Base-by-base conservation (phyloP, 2,329 filamentous ascomycete species). In the Fusarium dimerum region DNA sequence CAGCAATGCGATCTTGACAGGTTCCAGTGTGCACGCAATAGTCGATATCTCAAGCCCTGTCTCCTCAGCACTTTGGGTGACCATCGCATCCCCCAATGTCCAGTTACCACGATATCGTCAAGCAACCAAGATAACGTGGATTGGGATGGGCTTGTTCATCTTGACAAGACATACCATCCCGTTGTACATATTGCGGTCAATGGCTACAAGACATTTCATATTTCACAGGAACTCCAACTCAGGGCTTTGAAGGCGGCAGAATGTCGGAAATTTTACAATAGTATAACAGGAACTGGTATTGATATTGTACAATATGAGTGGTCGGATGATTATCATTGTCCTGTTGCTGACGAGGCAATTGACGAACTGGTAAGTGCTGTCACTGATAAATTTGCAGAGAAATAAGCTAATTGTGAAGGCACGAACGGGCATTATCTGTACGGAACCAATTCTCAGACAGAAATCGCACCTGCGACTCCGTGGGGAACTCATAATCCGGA, bases 361-460 rank as follows among this genome's bases (percentile, higher is more conserved):
- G 26, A 45, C 36, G 48, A 45, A 26, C n/a, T 50, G 48, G 48
- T 50, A 38, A 45, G 32, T 45, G 12, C n/a, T 16, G 15, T 13
- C 13, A 12, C 18, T 44, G 4, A 12, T 8, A 26, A 13, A 32
- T n/a, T 3, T 29, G 15, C 15, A 11, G 15, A 16, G n/a, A n/a
- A 7, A 45, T 16, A n/a, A 6, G 13, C 38, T 6, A 39, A 43
- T 15, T 32, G 4, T 20, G 29, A 10, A 50, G 48, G 30, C 32
- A n/a, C 9, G 30, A 40, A 30, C 41, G 9, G 48, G 48, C 4
- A 7, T 50, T 43, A 12, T 50, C 10, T 17, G 13, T 18, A 17
- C 20, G 5, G 40, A 40, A 16, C 38, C 45, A 18, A 40, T 42
- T 6, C 17, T 42, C 2, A 38, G 43, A 17, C 43, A 38, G 30